A percentile compares a stretch with the other conserved stretches of the same genome.
Conservation (phyloP, 345 rosid species). For the Euphorbia pulcherrima region DNA sequence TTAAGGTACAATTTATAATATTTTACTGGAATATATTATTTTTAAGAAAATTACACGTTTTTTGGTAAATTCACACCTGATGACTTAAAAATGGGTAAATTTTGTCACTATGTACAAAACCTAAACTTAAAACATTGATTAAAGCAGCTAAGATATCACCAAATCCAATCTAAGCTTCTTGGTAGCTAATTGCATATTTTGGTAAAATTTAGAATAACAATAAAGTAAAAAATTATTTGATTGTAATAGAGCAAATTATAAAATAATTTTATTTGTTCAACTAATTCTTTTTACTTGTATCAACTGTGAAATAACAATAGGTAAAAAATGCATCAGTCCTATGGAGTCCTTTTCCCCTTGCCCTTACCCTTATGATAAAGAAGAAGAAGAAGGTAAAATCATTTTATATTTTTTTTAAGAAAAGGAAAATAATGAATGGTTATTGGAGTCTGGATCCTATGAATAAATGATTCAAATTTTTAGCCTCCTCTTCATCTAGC, state of each 20-base stretch:
- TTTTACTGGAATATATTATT: too few species aligned
- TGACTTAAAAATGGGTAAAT: too few species aligned
- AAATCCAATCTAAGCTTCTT: too few species aligned
- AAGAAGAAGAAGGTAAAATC: background rate
- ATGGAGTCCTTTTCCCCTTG: conserved; percentile 23
- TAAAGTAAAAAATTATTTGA: background rate
- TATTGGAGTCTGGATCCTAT: conserved; percentile 32
- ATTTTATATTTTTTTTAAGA: background rate
- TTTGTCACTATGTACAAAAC: too few species aligned
- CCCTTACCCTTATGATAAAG: conserved; percentile 18
- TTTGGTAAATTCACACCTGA: too few species aligned
- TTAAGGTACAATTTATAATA: too few species aligned
- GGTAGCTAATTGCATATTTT: too few species aligned
- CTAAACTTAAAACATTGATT: too few species aligned
- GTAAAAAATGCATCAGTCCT: conserved; percentile 18
- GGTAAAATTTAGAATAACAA: too few species aligned
- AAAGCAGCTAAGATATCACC: too few species aligned
- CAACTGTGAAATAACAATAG: background rate
- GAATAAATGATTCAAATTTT: conserved; percentile 31
- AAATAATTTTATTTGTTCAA: background rate
- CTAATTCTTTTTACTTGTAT: background rate
- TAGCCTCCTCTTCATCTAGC: conserved; percentile 18
- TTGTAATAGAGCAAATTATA: background rate
- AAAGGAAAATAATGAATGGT: conserved; percentile 13
- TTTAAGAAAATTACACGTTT: too few species aligned